Evolutionary conservation across 2,329 filamentous ascomycete species (phyloP), one percentile per base, ranked within the genome.

Genomic region (Penicillium sp.): DNA sequence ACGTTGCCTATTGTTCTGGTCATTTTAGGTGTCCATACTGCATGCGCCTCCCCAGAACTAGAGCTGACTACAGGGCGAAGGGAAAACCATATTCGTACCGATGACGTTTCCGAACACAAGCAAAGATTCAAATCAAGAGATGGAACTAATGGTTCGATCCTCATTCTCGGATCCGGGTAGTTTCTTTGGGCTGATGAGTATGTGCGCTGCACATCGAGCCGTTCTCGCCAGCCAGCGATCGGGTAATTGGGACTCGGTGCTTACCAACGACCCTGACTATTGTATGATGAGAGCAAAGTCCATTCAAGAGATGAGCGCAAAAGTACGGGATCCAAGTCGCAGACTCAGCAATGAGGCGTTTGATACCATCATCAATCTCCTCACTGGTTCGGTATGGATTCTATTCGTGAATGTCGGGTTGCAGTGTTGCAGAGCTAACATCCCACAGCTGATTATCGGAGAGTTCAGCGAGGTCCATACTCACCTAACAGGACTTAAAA

Each of bases 111-210:
- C 74, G 8, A 68, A 69, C 38, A 73, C 73, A 42, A 59, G 61
- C 38, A 70, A 65, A 59, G 62, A 61, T 35, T 47, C 49, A 19
- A 48, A 23, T 51, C 64, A 33, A 13, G 66, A 72, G 50, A 65
- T 71, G 50, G 67, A 67, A 36, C 51, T 73, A 21, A 69, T 75
- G 56, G 64, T 72, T 41, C 64, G 66, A 49, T 68, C 67, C 19
- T 69, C 71, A n/a, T 69, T 73, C 38, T 69, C 70, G 4, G 73
- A 73, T 49, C 64, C 72, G 5, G 73, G 73, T 10, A 71, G 69
- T 41, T 77, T 77, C 57, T 75, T 75, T 47, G 71, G 73, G 33
- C 63, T 76, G 21, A 75, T 77, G 72, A 70, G 67, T 38, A 73
- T 75, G 55, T 70, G 69, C 29, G 75, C 75, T 43, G 75, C 75